A percentile compares a stretch with the other conserved stretches of the same genome.
phyloP scores from a whole-genome alignment of 2,329 filamentous ascomycete genomes.

The Paradendryphiella salina region DNA sequence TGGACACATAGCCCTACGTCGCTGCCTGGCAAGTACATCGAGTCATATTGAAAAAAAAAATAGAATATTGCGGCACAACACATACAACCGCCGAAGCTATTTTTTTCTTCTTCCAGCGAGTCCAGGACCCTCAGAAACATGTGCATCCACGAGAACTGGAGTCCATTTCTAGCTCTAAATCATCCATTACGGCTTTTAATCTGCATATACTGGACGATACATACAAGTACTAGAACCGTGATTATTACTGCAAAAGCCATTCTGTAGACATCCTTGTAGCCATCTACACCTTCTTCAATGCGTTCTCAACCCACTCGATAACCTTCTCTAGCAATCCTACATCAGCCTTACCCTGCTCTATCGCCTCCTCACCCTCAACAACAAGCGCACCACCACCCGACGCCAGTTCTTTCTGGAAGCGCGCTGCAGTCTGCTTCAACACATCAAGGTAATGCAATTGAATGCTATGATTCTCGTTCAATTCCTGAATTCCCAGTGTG shows the following conservation, averaged over 20 bases:
- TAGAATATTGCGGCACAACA: too few species aligned
- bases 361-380: constrained; percentile 43
- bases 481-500: constrained; percentile 51
- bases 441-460: constrained; percentile 50
- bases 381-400: constrained; percentile 44
- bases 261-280: background rate
- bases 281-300: constrained; percentile 14
- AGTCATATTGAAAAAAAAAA: too few species aligned
- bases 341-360: constrained; percentile 41
- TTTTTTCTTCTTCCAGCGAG: too few species aligned
- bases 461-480: constrained; percentile 49
- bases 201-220: too few species aligned
- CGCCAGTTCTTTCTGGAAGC: constrained; percentile 46
- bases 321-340: constrained; percentile 44
- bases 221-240: too few species aligned
- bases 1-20: too few species aligned
- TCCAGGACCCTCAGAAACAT: too few species aligned
- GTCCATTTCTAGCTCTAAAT: too few species aligned
- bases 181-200: too few species aligned
- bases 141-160: too few species aligned
- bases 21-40: too few species aligned
- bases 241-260: background rate
- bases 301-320: constrained; percentile 34
- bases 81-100: too few species aligned
- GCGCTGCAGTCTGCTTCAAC: constrained; percentile 44